Evolutionary conservation across 768 basidiomycete species (phyloP).

Genomic region (Hericium rajendrae): DNA sequence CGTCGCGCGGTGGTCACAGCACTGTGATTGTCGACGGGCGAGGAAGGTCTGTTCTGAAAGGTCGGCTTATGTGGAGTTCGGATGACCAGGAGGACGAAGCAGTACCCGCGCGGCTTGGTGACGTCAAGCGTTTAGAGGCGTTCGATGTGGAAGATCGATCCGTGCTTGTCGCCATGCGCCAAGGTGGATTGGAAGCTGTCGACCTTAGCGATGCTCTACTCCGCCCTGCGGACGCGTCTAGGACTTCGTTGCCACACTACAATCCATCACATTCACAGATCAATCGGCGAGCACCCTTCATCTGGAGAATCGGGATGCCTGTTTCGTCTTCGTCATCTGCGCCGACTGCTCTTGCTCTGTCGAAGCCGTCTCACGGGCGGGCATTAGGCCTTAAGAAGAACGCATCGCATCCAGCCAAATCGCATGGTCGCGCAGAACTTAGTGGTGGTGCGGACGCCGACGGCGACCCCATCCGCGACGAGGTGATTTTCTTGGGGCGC

Average conservation of each 20-base stretch:
- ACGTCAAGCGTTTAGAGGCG: constrained; percentile 75
- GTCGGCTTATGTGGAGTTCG: constrained; percentile 68
- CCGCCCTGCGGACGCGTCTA: constrained; percentile 72
- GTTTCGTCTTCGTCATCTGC: constrained; percentile 26
- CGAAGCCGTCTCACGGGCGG: constrained; percentile 28
- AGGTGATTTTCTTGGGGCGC: constrained; percentile 75
- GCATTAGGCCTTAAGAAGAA: constrained; percentile 33
- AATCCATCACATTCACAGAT: constrained; percentile 47
- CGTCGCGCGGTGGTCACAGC: constrained; percentile 83
- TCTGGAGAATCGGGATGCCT: constrained; percentile 78
- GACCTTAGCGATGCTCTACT: constrained; percentile 74
- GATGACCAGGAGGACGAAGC: constrained; percentile 44
- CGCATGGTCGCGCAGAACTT: constrained; percentile 43
- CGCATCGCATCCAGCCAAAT: constrained; percentile 37
- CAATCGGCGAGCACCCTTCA: constrained; percentile 64
- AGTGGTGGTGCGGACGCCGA: constrained; percentile 37
- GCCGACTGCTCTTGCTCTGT: constrained; percentile 1
- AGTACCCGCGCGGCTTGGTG: constrained; percentile 48
- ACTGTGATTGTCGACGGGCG: constrained; percentile 83
- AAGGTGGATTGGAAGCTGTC: constrained; percentile 76
- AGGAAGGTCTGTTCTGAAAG: constrained; percentile 75
- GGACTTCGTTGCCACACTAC: constrained; percentile 64
- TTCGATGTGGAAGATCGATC: constrained; percentile 71
- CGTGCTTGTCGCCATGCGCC: constrained; percentile 77
- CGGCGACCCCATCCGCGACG: constrained; percentile 42